These are phyloP conservation scores for Pinus albicaulis DNA, from an alignment of 75 land plant species.

Conservation along the genomic window DNA sequence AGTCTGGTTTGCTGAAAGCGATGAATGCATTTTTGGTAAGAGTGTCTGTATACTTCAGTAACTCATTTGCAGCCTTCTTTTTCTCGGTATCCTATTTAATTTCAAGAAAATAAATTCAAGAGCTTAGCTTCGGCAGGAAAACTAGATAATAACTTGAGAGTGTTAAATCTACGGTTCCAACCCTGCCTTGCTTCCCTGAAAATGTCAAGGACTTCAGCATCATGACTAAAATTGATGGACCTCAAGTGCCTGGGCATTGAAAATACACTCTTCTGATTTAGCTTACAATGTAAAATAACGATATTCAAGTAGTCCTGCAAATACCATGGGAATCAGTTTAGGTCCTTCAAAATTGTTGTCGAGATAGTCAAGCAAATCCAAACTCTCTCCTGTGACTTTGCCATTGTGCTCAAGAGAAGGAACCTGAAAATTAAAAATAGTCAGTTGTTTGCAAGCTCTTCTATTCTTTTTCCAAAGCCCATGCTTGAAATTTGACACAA, in stretches of 20 bases:
- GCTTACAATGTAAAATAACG: not conserved
- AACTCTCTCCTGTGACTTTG: conserved; percentile 79
- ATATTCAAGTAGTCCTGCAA: not conserved
- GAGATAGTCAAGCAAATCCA: conserved; percentile 73
- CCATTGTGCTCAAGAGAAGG: conserved; percentile 87
- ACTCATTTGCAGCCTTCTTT: conserved; percentile 19
- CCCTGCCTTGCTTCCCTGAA: not conserved
- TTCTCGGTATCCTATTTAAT: conserved; percentile 15
- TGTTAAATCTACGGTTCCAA: not conserved
- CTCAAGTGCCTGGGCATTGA: not conserved
- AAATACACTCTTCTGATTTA: not conserved
- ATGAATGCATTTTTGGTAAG: conserved; percentile 11
- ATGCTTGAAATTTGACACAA: not conserved
- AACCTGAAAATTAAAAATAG: conserved; percentile 42
- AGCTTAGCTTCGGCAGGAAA: not conserved
- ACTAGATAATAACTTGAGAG: not conserved
- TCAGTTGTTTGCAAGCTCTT: not conserved
- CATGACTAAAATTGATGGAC: not conserved
- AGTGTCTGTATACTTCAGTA: conserved; percentile 14
- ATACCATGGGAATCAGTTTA: conserved; percentile 60
- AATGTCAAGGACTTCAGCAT: not conserved
- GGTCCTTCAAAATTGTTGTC: conserved; percentile 80
- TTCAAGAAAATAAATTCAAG: not conserved
- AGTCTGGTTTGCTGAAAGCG: not conserved
- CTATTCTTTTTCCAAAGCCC: too few relatives aligned